Conservation (phyloP, 768 basidiomycete genomes). For the Hebeloma cylindrosporum region DNA sequence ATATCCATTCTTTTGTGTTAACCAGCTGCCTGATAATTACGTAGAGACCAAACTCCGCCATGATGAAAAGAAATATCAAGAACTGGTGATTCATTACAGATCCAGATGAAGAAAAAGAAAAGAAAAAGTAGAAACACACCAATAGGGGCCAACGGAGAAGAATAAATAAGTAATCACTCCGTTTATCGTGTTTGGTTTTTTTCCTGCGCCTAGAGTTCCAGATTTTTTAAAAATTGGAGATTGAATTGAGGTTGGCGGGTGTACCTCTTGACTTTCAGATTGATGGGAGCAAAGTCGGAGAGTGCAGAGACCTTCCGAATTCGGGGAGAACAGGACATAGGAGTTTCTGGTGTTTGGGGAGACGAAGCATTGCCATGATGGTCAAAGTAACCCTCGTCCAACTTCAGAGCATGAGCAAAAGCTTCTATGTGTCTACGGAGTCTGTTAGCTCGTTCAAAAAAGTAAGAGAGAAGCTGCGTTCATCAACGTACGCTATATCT, state of each 20-base stretch:
- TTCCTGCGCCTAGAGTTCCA: constrained; percentile 29
- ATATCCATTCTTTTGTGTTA: constrained; percentile 90
- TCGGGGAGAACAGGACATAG: constrained; percentile 38
- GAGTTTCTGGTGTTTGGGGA: constrained; percentile 41
- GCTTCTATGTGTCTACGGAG: constrained; percentile 56
- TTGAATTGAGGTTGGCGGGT: constrained; percentile 10
- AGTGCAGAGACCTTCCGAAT: constrained; percentile 81
- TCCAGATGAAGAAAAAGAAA: not conserved
- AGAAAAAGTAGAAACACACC: constrained; percentile 39
- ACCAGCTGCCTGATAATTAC: constrained; percentile 89
- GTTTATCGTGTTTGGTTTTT: constrained; percentile 40
- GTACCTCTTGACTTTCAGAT: constrained; percentile 77
- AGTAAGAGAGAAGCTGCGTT: constrained; percentile 5
- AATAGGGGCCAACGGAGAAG: constrained; percentile 86
- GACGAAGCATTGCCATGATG: constrained; percentile 33
- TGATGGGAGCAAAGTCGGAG: constrained; percentile 89
- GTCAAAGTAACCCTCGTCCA: constrained; percentile 52
- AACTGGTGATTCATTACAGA: constrained; percentile 40
- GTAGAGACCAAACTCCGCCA: constrained; percentile 82
- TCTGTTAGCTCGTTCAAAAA: not conserved
- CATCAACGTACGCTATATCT: constrained; percentile 62
- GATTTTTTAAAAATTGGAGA: too few species aligned
- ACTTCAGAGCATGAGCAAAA: constrained; percentile 71
- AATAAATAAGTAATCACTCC: constrained; percentile 74
- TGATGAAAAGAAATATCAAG: constrained; percentile 83